phyloP scores from a whole-genome alignment of 2,329 filamentous ascomycete genomes.

The Penicillium sumatraense region DNA sequence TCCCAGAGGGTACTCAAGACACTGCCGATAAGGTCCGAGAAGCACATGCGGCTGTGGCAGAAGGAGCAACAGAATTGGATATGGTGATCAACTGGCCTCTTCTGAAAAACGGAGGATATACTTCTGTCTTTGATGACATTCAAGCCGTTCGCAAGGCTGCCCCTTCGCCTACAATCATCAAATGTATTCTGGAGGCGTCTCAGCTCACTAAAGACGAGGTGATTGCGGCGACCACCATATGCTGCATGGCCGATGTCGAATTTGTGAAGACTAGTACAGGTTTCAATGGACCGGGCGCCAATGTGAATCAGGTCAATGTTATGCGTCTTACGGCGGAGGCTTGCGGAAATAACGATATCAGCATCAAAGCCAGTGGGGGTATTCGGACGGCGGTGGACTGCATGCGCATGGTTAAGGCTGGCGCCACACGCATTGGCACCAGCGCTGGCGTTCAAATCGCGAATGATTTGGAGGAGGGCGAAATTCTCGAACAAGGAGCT shows the following conservation, averaged over 20 bases:
- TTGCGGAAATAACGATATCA: constrained; percentile 40
- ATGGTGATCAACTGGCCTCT: constrained; percentile 62
- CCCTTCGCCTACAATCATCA: constrained; percentile 49
- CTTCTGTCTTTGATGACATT: constrained; percentile 58
- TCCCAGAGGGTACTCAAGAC: constrained; percentile 62
- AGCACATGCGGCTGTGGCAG: constrained; percentile 52
- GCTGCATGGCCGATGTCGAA: constrained; percentile 58
- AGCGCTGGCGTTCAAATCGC: constrained; percentile 62
- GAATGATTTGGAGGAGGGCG: constrained; percentile 42
- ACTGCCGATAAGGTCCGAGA: constrained; percentile 58
- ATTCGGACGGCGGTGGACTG: constrained; percentile 57
- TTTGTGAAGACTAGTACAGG: constrained; percentile 67
- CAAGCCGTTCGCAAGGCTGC: constrained; percentile 55
- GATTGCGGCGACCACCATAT: constrained; percentile 58
- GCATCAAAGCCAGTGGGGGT: constrained; percentile 65
- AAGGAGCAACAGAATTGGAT: constrained; percentile 62
- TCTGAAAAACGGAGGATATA: constrained; percentile 52
- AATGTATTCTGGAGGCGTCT: constrained; percentile 65
- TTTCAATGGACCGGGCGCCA: constrained; percentile 61
- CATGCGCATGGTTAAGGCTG: constrained; percentile 59
- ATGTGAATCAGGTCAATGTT: constrained; percentile 55
- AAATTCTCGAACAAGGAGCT: constrained; percentile 24
- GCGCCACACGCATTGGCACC: constrained; percentile 61
- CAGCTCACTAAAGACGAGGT: constrained; percentile 55
- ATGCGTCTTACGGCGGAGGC: constrained; percentile 58